Evolutionary conservation across 2,329 filamentous ascomycete genomes (phyloP), one percentile per base, ranked within the genome.

Genomic region (Epichloe sibirici): DNA sequence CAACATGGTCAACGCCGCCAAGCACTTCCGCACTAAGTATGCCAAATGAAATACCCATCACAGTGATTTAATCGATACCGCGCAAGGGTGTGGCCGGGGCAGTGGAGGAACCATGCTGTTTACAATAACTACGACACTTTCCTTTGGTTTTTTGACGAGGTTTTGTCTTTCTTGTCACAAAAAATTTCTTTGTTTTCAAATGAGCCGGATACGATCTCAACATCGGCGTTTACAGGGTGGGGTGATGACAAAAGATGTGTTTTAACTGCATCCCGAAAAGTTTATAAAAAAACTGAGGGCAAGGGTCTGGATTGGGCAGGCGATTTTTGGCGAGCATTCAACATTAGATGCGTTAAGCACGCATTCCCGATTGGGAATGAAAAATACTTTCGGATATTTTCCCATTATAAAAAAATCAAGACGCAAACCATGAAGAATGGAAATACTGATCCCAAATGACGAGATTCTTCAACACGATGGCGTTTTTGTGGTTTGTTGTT

Each of bases 1-100:
- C 77, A 95, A 96, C 85, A 86, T 98, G 89, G 91, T 98, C 74
- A 90, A 91, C 71, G 93, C 93, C 54, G 91, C 93, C 79, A 96
- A 96, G 83, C 85, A 77, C 80, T 97, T 83, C 90, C 91, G 93
- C 71, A 74, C 85, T 73, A 90, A 95, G 81, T 86, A 94, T 75
- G 69, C 82, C 70, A 82, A 86, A 74, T 77, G 78, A 72, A 63
- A 57, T 54, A 57, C 53, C 57, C 56, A 51, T 53, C 51, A 47
- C 38, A 56, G 55, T 58, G 47, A 51, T 58, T 55, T 52, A 56
- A 51, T 50, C 51, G 49, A 56, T 45, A 51, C 51, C 49, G 53
- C 51, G 51, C 51, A 49, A 52, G 52, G 58, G 53, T 48, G 23
- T 47, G 39, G 44, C 45, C 56, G 56, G 53, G 52, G 52, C 9